Conservation (phyloP, 2,329 filamentous ascomycete genomes). For the Aspergillus fumigatiaffinis region DNA sequence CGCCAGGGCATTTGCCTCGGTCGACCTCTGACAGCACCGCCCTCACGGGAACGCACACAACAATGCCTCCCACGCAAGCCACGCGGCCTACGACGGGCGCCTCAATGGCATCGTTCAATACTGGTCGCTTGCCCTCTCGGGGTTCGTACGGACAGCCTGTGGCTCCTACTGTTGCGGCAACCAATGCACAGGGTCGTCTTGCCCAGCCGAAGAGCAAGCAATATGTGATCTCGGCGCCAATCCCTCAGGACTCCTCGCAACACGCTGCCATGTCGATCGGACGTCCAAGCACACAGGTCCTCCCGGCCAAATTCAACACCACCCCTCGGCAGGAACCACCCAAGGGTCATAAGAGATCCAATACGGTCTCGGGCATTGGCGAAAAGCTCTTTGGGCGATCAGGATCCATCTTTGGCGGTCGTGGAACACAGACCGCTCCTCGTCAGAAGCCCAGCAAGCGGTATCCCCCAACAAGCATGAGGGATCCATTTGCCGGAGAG, state of each 20-base stretch:
- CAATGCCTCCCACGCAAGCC: conserved; percentile 38
- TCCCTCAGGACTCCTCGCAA: conserved; percentile 54
- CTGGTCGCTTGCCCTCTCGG: conserved; percentile 64
- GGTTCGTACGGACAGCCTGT: conserved; percentile 84
- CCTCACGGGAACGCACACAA: conserved; percentile 40
- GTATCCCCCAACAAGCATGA: conserved; percentile 91
- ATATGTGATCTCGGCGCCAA: conserved; percentile 68
- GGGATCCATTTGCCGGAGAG: conserved; percentile 60
- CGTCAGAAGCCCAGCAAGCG: conserved; percentile 56
- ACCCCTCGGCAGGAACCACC: conserved; percentile 49
- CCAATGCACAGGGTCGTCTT: conserved; percentile 84
- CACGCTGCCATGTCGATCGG: conserved; percentile 53
- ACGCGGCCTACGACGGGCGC: conserved; percentile 75
- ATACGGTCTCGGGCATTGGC: conserved; percentile 74
- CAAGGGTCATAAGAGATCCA: conserved; percentile 62
- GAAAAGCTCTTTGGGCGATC: conserved; percentile 82
- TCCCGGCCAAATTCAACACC: conserved; percentile 55
- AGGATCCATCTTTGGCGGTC: conserved; percentile 72
- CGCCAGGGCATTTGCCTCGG: conserved; percentile 50
- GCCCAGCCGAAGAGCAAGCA: conserved; percentile 71
- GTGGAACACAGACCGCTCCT: conserved; percentile 32
- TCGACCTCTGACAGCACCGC: conserved; percentile 57
- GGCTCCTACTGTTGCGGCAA: conserved; percentile 79
- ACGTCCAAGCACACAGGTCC: conserved; percentile 57
- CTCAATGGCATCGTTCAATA: conserved; percentile 65